Evolutionary conservation across 1,139 yeast genomes (phyloP).

Genomic region (Debaryomyces sp.): DNA sequence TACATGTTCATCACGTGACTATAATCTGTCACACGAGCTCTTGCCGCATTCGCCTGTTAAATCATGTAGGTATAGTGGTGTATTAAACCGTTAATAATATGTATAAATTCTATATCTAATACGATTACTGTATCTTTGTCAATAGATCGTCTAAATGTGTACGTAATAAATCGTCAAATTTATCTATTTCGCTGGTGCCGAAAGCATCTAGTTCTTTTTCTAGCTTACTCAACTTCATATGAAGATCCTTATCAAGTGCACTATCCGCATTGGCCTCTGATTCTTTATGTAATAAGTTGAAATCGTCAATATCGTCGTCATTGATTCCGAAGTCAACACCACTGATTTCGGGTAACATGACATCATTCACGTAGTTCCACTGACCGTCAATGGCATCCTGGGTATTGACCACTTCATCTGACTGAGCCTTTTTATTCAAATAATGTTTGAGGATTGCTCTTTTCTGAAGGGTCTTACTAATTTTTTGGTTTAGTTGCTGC

Average conservation of each 20-base stretch:
- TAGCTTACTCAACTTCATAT: not conserved
- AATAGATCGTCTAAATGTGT: not conserved
- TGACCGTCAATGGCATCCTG: conserved; percentile 43
- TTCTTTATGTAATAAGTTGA: conserved; percentile 38
- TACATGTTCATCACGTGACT: not conserved
- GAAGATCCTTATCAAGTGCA: conserved; percentile 24
- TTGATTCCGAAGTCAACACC: conserved; percentile 58
- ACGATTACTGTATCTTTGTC: not conserved
- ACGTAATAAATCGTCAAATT: conserved; percentile 19
- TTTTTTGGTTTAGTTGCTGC: conserved; percentile 33
- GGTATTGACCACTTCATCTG: conserved; percentile 22
- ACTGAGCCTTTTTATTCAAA: conserved; percentile 22
- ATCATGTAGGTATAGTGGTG: not conserved
- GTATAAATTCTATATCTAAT: not conserved
- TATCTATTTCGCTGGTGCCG: conserved; percentile 33
- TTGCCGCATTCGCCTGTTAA: not conserved
- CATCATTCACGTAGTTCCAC: conserved; percentile 52
- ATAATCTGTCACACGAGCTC: not conserved
- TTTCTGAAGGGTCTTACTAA: conserved; percentile 30
- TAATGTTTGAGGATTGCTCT: conserved; percentile 40
- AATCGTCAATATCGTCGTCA: conserved; percentile 59
- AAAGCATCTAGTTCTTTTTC: conserved; percentile 16
- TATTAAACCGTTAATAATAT: not conserved
- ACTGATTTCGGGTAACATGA: conserved; percentile 45
- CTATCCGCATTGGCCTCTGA: conserved; percentile 30